phyloP scores from a whole-genome alignment of 306 rosid genomes.

The Adenanthera pavonina region DNA sequence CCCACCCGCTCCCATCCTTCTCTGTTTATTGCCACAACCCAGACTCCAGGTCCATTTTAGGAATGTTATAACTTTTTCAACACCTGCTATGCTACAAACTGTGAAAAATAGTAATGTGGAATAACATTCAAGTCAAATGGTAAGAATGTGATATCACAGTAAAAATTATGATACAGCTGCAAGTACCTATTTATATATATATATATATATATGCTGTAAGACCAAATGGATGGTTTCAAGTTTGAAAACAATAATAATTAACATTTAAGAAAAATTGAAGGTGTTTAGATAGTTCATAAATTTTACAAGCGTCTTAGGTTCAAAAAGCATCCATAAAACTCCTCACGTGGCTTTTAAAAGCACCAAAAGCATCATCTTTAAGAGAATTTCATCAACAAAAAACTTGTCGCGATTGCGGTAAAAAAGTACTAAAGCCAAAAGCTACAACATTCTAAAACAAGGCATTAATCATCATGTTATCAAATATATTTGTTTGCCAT shows the following conservation, averaged over 20 bases:
- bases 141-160: background rate
- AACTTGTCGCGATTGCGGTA: background rate
- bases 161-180: background rate
- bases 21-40: background rate
- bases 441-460: background rate
- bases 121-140: background rate
- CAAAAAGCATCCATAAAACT: background rate
- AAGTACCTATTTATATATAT: background rate
- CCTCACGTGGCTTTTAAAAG: background rate
- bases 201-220: background rate
- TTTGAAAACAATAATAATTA: background rate
- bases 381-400: background rate
- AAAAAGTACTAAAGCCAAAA: background rate
- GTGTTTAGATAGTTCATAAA: background rate
- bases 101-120: background rate
- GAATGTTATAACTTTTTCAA: background rate
- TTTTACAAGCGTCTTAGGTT: background rate
- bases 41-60: background rate
- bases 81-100: background rate
- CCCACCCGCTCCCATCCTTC: too few relatives aligned
- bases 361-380: background rate
- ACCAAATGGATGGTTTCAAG: background rate
- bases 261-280: background rate
- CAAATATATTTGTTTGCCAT: background rate
- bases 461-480: conserved; percentile 11